Evolutionary conservation across 208 protist genomes (phyloP).

Genomic region (Acanthamoeba triangularis): DNA sequence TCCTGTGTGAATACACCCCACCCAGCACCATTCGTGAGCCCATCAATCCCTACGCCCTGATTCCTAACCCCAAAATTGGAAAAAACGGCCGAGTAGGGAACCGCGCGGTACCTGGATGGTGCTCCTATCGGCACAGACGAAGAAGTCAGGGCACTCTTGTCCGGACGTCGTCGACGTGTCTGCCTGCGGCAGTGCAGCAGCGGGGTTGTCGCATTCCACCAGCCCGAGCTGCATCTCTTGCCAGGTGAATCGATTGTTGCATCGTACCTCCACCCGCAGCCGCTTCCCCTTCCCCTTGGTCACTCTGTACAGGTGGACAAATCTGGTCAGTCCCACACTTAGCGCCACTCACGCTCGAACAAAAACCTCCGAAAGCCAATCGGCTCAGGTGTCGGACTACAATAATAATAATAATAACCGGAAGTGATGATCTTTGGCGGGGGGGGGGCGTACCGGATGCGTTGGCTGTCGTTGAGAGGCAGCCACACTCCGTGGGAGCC

Average conservation of each 20-base stretch:
- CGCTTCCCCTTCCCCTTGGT: constrained; percentile 23
- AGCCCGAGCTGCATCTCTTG: background rate
- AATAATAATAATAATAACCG: too few relatives aligned
- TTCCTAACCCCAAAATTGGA: too few relatives aligned
- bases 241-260: background rate
- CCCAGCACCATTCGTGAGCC: too few relatives aligned
- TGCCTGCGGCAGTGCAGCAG: too few relatives aligned
- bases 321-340: too few relatives aligned
- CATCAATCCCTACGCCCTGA: too few relatives aligned
- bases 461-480: background rate
- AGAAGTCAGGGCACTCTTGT: background rate
- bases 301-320: constrained; percentile 18
- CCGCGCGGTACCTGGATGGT: background rate
- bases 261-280: background rate
- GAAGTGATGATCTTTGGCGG: too few relatives aligned
- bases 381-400: too few relatives aligned
- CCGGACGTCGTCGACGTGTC: background rate
- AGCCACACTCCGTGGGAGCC: background rate
- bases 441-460: background rate
- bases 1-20: background rate
- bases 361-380: background rate
- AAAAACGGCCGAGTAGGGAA: background rate
- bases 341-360: too few relatives aligned
- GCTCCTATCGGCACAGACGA: background rate
- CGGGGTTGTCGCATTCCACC: background rate